Evolutionary conservation across 2,329 filamentous ascomycete species (phyloP), one percentile per base, ranked within the genome.

Genomic region (Calonectria naviculata): DNA sequence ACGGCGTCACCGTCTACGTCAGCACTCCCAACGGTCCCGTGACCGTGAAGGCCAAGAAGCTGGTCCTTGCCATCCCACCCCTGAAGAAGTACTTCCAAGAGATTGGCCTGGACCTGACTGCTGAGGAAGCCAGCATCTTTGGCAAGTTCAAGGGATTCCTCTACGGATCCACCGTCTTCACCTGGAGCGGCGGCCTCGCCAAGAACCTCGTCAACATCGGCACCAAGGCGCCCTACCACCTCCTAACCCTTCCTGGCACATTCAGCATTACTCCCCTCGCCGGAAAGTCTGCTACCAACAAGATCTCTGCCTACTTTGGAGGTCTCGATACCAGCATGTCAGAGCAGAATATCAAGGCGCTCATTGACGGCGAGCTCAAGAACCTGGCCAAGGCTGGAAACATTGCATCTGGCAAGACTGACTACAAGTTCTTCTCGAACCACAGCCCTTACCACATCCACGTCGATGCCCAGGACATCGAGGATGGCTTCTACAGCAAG

Each of bases 391-490:
- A 61, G 13, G 70, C 58, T n/a, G 66, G 60, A 0, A 73, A 34
- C 0, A 46, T 63, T 19, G 66, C 46, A 6, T 19, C 17, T 6
- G 58, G 58, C 9, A 44, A 63, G 38, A 4, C 31, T 17, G 17
- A 38, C 8, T 76, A 76, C 46, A 63, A 71, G 21, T 54, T 49
- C 13, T 38, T 75, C 0, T 17, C 56, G 0, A 61, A 65, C n/a
- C 75, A 77, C 15, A 56, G 70, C 10, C 75, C 75, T 3, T 76
- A 42, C 13, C 68, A 66, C 15, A 68, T 77, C 9, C 75, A 73
- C 0, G 75, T 75, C 5, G 60, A 67, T 0, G 2, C 28, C 3
- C 9, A 61, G 1, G 75, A 75, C 0, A 66, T 77, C 4, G n/a
- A 31, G 0, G 1, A 72, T 0, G 74, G 75, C 0, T 77, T 76